Evolutionary conservation across 139 green algal species (phyloP).

Genomic region (Coelastrella sp.): DNA sequence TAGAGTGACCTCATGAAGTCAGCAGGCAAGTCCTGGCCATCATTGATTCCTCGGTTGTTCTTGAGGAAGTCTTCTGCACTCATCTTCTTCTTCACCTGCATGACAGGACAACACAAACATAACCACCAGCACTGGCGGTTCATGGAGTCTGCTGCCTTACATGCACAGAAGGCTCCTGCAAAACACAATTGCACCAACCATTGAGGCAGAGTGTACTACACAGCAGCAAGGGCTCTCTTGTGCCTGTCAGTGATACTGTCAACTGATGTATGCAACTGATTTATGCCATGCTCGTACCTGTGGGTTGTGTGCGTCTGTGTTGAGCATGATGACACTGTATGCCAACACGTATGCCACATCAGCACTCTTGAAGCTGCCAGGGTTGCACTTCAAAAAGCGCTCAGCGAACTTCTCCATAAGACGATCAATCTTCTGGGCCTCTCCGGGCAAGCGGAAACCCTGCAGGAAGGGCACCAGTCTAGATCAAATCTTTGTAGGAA

Average conservation of each 20-base stretch:
- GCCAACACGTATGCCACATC: conserved; percentile 99
- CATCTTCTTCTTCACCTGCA: conserved; percentile 79
- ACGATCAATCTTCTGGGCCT: conserved; percentile 99
- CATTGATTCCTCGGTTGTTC: conserved; percentile 99
- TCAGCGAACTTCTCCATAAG: conserved; percentile 99
- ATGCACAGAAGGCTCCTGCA: no score
- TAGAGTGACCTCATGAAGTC: conserved; percentile 94
- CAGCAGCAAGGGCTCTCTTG: no score
- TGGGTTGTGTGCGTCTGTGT: conserved; percentile 99
- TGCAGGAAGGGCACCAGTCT: conserved; percentile 31
- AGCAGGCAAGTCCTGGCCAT: conserved; percentile 89
- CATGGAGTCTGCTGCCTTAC: no score
- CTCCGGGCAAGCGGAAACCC: conserved; percentile 91
- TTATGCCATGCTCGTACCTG: conserved; percentile 57
- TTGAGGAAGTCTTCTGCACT: conserved; percentile 89
- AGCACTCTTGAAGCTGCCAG: conserved; percentile 89
- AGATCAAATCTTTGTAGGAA: not conserved
- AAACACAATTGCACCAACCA: no score
- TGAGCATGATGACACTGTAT: conserved; percentile 99
- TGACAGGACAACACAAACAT: not conserved
- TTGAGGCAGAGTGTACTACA: no score
- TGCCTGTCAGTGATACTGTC: no score
- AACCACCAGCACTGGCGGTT: no score
- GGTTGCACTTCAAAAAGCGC: conserved; percentile 94
- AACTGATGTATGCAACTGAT: no score